Evolutionary conservation across 1,139 yeast species (phyloP).

Genomic region (Candida sp.): DNA sequence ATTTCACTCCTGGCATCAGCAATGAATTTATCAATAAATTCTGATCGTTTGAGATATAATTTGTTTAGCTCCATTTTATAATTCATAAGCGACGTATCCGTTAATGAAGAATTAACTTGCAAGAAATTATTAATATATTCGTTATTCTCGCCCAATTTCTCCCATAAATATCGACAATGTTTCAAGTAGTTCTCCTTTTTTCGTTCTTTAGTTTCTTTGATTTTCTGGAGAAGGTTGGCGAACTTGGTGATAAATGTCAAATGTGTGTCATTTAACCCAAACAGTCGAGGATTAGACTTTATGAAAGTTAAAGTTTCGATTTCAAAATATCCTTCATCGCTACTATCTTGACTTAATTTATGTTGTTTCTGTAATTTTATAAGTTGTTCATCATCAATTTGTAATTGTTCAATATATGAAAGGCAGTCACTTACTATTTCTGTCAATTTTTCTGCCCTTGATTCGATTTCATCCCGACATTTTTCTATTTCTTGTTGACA

Average conservation of each 20-base stretch:
- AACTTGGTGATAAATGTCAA: constrained; percentile 28
- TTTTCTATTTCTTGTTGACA: constrained; percentile 24
- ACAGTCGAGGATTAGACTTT: constrained; percentile 33
- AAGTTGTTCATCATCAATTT: constrained; percentile 32
- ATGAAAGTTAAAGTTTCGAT: constrained; percentile 35
- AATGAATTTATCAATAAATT: constrained; percentile 66
- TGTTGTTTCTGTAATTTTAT: constrained; percentile 28
- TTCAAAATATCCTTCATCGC: constrained; percentile 28
- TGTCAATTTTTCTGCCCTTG: constrained; percentile 22
- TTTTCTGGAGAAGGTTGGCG: constrained; percentile 20
- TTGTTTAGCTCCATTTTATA: constrained; percentile 56
- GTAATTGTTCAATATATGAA: constrained; percentile 23
- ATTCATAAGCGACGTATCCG: constrained; percentile 31
- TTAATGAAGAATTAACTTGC: constrained; percentile 30
- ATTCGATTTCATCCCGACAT: constrained; percentile 22
- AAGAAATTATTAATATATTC: constrained; percentile 38
- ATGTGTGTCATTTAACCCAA: constrained; percentile 38
- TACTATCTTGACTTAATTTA: constrained; percentile 8
- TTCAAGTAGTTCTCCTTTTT: constrained; percentile 27
- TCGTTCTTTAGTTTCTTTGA: constrained; percentile 29
- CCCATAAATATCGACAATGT: constrained; percentile 49
- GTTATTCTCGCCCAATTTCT: constrained; percentile 38
- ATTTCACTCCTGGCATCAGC: constrained; percentile 58
- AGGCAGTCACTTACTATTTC: constrained; percentile 24
- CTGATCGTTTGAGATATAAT: constrained; percentile 56